Base-by-base conservation (phyloP, 148 eudicot genomes). In the Rhododendron vialii region DNA sequence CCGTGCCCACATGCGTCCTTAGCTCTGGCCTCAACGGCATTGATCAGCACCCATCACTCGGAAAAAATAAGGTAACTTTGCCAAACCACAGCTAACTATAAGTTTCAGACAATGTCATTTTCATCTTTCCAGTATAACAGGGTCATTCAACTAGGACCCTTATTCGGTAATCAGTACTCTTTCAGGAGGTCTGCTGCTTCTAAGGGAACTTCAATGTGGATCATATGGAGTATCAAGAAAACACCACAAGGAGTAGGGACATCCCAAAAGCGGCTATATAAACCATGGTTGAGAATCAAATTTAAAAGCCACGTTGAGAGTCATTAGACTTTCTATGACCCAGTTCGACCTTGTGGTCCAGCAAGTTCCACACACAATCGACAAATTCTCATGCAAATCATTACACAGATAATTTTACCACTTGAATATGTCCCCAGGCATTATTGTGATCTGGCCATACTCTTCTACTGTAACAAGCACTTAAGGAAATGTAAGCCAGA, bases 401-500 rank as follows among this genome's bases (percentile, higher is more conserved):
- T 84, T 84, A 1, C 48, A 36, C 24, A 47, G 75, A 50, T 74
- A 84, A 24, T 71, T 30, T 48, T 1, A 24, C 33, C 67, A 84
- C 13, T 24, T 30, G 7, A 81, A 28, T 81, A 81, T 81, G 59
- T 51, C n/a, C 43, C 22, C 9, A 2, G n/a, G 33, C 67, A 17
- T 35, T 20, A 57, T 24, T 8, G 47, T 59, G 18, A 33, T 82
- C 71, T 59, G 50, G 59, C 17, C 45, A 35, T 35, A 59, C 43
- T 57, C 71, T 82, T 33, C 18, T 30, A 43, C 41, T 13, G 35
- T 15, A 69, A 75, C 35, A 43, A 84, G 81, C 35, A 38, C 86
- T 41, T 14, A 84, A 84, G 48, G 26, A 35, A 50, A 53, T 74
- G 86, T 10, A 83, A 74, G 35, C 81, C 47, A 74, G 45, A 84